Evolutionary conservation across 2,329 filamentous ascomycete species (phyloP).

Genomic region (Cephalotrichum gorgonifer): DNA sequence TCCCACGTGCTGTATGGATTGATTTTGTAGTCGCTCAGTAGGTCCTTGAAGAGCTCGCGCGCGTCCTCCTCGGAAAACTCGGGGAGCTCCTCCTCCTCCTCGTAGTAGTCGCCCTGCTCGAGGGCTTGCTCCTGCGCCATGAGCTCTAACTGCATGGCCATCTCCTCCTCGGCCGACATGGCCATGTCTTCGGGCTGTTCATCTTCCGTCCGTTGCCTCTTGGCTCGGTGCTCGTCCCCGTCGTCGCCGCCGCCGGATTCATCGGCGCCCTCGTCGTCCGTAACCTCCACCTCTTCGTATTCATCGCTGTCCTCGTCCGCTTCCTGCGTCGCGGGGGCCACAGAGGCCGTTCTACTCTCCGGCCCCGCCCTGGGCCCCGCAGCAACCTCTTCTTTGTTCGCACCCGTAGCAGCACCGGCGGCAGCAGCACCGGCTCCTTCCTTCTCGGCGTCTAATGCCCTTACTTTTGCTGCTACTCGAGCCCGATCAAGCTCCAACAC

Average conservation of each 20-base stretch:
- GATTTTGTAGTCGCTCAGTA: conserved; percentile 72
- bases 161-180: conserved; percentile 90
- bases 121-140: conserved; percentile 82
- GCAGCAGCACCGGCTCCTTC: not conserved
- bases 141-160: conserved; percentile 79
- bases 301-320: conserved; percentile 49
- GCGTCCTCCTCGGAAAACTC: conserved; percentile 68
- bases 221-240: conserved; percentile 38
- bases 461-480: conserved; percentile 50
- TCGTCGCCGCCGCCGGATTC: too few relatives aligned
- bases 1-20: conserved; percentile 91
- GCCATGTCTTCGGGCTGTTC: conserved; percentile 50
- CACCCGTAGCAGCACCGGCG: conserved; percentile 12
- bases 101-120: conserved; percentile 67
- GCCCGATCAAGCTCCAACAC: conserved; percentile 65
- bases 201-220: conserved; percentile 45
- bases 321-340: not conserved
- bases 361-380: conserved; percentile 9
- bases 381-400: not conserved
- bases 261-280: conserved; percentile 39
- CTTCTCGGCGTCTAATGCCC: not conserved
- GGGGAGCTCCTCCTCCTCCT: conserved; percentile 61
- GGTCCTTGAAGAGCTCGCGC: conserved; percentile 67
- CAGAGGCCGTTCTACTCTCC: not conserved
- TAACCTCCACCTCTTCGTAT: conserved; percentile 62